Base-by-base conservation (phyloP, 2,329 filamentous ascomycete species). In the Pseudofabraea citricarpa region DNA sequence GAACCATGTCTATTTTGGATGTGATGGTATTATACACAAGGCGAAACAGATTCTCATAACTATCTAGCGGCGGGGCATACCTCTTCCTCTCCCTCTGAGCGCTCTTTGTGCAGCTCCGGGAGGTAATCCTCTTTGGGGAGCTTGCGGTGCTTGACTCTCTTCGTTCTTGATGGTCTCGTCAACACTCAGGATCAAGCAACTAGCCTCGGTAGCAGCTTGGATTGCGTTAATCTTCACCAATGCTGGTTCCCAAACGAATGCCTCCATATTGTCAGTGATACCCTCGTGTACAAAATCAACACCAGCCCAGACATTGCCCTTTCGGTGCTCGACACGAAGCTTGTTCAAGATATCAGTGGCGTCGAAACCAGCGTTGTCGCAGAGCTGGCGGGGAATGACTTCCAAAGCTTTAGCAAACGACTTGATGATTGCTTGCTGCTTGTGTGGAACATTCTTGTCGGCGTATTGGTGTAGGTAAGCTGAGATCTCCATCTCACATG, bases 141-240 rank as follows among this genome's bases (percentile, higher is more conserved):
- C 89, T 66, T 95, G 87, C 19, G 90, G 86, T 65, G 81, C 74
- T 57, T 83, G 78, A 59, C 88, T 95, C 73, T 97, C 90, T 73
- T 98, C 89, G 69, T 98, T 98, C 69, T 83, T 90, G 69, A 98
- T 97, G 24, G 93, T 98, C 80, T 98, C 93, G 63, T 98, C 93
- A 44, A 98, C 93, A 57, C 89, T 86, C 59, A 98, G 71, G 55
- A 98, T 97, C 71, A 98, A 71, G 71, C 93, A 98, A 56, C 86
- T 87, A 18, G 93, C 93, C 71, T 98, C 93, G 23, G 90, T 90
- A 40, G 93, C 93, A 16, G 93, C 91, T 72, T 95, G 90, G 53
- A 98, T 85, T 55, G 93, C 93, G 67, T 98, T 98, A 66, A 94
- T 77, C 81, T 98, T 98, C 63, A 98, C 87, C 52, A 97, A 73